Evolutionary conservation across 495 filamentous ascomycete species (phyloP).

Genomic region (Cudoniella acicularis): DNA sequence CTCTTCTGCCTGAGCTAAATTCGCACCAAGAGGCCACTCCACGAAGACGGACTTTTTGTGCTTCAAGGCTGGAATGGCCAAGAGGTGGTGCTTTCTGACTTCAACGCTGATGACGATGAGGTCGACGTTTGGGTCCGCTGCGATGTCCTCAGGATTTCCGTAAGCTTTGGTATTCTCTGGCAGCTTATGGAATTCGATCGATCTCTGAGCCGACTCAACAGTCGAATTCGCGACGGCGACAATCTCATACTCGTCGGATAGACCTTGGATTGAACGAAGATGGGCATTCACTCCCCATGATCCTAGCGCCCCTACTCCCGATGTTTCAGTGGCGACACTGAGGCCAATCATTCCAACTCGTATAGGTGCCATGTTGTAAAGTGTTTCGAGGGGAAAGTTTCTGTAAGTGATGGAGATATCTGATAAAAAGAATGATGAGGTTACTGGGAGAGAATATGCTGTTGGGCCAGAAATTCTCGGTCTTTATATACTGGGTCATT

Average conservation of each 20-base stretch:
- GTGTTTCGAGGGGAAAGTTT: not conserved
- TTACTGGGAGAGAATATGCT: not conserved
- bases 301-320: constrained; percentile 13
- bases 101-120: constrained; percentile 42
- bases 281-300: constrained; percentile 44
- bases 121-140: constrained; percentile 46
- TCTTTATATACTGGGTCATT: not conserved
- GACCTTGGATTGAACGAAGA: constrained; percentile 35
- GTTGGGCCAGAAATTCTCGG: constrained; percentile 3
- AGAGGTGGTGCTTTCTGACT: constrained; percentile 41
- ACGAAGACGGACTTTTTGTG: constrained; percentile 47
- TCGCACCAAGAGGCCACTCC: constrained; percentile 39
- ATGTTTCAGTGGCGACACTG: constrained; percentile 17
- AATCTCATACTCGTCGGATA: constrained; percentile 37
- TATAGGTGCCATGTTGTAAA: constrained; percentile 31
- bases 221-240: constrained; percentile 47
- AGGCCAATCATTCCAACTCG: constrained; percentile 46
- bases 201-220: constrained; percentile 33
- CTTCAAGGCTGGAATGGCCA: constrained; percentile 39
- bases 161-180: constrained; percentile 37
- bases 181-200: constrained; percentile 40
- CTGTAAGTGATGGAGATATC: not conserved
- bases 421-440: constrained; percentile 3
- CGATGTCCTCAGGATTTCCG: constrained; percentile 39
- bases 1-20: constrained; percentile 29